Evolutionary conservation across 768 basidiomycete genomes (phyloP).

Genomic region (Tremella yokohamensis): DNA sequence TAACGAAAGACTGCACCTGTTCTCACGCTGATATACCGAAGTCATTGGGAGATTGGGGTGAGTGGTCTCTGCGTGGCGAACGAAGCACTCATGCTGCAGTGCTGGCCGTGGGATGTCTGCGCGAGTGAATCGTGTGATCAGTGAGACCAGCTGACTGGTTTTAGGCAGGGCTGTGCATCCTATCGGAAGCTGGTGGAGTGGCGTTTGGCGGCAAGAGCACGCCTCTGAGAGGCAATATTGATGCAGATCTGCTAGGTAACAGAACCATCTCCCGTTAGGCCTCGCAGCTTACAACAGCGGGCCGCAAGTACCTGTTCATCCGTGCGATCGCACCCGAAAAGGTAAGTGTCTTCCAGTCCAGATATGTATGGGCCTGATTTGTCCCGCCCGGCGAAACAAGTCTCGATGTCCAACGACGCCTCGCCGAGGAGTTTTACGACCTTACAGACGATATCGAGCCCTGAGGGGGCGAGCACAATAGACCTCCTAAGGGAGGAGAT

Average conservation of each 20-base stretch:
- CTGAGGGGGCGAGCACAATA: background rate
- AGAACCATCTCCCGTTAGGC: background rate
- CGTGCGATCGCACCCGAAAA: constrained; percentile 9
- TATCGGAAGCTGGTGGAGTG: constrained; percentile 3
- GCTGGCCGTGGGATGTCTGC: constrained; percentile 12
- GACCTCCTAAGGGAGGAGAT: background rate
- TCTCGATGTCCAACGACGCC: constrained; percentile 6
- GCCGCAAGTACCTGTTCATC: constrained; percentile 9
- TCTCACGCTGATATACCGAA: background rate
- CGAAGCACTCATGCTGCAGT: background rate
- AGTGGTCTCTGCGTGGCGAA: background rate
- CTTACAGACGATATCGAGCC: constrained; percentile 9
- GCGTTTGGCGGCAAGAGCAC: constrained; percentile 10
- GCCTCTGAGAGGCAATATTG: background rate
- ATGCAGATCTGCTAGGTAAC: constrained; percentile 6
- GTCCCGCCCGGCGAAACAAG: background rate
- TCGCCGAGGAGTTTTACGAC: constrained; percentile 6
- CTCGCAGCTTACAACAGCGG: background rate
- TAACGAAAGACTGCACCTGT: background rate
- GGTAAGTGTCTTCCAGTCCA: background rate
- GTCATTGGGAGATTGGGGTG: constrained; percentile 11
- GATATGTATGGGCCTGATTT: background rate
- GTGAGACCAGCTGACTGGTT: background rate
- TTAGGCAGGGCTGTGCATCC: constrained; percentile 7
- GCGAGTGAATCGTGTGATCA: background rate